Evolutionary conservation across 2,329 filamentous ascomycete species (phyloP).

Genomic region (Biscogniauxia mediterranea): DNA sequence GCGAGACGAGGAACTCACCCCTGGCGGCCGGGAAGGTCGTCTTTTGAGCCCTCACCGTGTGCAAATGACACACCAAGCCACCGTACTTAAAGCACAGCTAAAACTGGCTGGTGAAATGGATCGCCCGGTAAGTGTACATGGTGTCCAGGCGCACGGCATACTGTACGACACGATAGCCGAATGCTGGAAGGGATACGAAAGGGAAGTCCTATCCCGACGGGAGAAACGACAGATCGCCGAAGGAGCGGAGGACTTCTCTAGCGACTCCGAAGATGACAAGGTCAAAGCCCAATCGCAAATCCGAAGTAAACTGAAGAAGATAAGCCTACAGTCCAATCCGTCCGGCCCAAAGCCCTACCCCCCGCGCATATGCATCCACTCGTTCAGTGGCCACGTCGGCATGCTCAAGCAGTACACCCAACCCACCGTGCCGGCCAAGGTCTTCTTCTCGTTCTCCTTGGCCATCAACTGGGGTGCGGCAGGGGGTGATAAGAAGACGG

Average conservation of each 20-base stretch:
- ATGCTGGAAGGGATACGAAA: slow-evolving; percentile 71
- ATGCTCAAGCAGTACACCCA: slow-evolving; percentile 76
- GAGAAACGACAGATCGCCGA: slow-evolving; percentile 51
- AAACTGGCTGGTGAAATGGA: slow-evolving; percentile 65
- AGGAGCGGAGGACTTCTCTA: slow-evolving; percentile 47
- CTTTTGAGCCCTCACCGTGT: slow-evolving; percentile 67
- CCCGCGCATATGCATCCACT: slow-evolving; percentile 88
- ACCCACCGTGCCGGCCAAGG: slow-evolving; percentile 66
- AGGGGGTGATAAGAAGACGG: slow-evolving; percentile 47
- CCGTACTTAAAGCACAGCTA: slow-evolving; percentile 66
- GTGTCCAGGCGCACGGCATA: slow-evolving; percentile 73
- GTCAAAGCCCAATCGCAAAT: slow-evolving; percentile 14
- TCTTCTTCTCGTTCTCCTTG: slow-evolving; percentile 87
- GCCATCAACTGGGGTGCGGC: slow-evolving; percentile 71
- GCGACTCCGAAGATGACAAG: slow-evolving; percentile 38
- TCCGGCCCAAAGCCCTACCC: slow-evolving; percentile 64
- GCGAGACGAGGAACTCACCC: slow-evolving; percentile 54
- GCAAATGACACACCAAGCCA: slow-evolving; percentile 65
- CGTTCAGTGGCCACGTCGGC: slow-evolving; percentile 78
- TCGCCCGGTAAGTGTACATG: slow-evolving; percentile 67
- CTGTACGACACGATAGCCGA: slow-evolving; percentile 63
- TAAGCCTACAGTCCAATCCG: slow-evolving; percentile 1
- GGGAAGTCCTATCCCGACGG: slow-evolving; percentile 56
- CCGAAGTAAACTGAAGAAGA: not conserved
- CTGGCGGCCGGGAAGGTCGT: slow-evolving; percentile 69